These are phyloP conservation scores for Zoysia japonica DNA, from an alignment of 176 grass and related monocot genomes.

Conservation along the genomic window DNA sequence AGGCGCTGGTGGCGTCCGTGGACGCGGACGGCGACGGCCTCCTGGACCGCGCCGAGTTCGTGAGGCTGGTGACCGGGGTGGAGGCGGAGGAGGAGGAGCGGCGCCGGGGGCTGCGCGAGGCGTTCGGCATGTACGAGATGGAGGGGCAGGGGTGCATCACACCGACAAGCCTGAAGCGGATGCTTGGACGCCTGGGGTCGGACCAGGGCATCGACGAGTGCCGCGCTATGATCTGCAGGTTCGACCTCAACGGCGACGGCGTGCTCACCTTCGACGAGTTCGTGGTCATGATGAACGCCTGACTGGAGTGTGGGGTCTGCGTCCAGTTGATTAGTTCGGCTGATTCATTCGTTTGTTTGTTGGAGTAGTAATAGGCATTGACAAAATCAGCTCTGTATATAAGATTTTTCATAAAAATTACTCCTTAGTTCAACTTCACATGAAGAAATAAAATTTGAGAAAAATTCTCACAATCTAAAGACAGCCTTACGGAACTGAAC, in stretches of 20 bases:
- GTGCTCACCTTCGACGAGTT: conserved; percentile 44
- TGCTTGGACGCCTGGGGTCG: conserved; percentile 34
- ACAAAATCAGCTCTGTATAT: no score
- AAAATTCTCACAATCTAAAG: no score
- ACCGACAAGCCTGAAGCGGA: conserved; percentile 35
- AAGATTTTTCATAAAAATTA: no score
- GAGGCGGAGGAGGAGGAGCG: conserved; percentile 16
- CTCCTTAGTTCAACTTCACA: no score
- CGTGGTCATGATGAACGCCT: conserved; percentile 28
- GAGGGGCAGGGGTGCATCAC: conserved; percentile 45
- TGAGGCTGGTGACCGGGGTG: conserved; percentile 13
- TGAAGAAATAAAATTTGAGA: no score
- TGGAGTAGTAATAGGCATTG: no score
- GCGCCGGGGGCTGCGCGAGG: not conserved
- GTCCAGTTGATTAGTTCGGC: no score
- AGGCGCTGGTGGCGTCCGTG: conserved; percentile 28
- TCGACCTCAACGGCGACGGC: conserved; percentile 29
- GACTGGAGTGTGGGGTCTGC: no score
- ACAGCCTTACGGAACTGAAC: no score
- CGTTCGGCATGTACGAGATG: conserved; percentile 51
- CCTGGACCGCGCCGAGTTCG: conserved; percentile 38
- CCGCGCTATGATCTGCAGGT: conserved; percentile 31
- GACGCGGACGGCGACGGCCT: conserved; percentile 54
- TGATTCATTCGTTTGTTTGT: no score
- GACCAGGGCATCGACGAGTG: conserved; percentile 43